Evolutionary conservation across 2,329 filamentous ascomycete species (phyloP).

Genomic region (Aspergillus sp.): DNA sequence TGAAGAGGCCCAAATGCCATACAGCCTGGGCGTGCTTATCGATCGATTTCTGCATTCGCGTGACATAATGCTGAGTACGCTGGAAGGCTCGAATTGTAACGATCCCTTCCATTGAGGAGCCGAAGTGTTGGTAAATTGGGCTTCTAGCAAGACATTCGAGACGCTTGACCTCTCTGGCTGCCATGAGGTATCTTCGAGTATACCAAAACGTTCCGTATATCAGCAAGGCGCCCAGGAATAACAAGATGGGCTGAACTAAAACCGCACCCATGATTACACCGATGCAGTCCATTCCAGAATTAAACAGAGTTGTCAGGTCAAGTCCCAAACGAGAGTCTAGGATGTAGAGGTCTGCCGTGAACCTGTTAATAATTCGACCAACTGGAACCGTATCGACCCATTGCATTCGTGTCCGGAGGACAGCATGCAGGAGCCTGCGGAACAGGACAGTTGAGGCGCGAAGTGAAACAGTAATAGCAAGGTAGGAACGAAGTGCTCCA

Average conservation of each 20-base stretch:
- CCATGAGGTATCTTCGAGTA: slow-evolving; percentile 62
- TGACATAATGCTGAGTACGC: slow-evolving; percentile 64
- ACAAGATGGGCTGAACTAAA: slow-evolving; percentile 65
- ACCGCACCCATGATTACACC: slow-evolving; percentile 65
- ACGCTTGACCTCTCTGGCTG: slow-evolving; percentile 60
- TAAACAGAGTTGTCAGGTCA: slow-evolving; percentile 61
- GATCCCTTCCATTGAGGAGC: slow-evolving; percentile 68
- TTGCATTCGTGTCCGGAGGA: slow-evolving; percentile 69
- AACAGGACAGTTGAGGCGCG: slow-evolving; percentile 69
- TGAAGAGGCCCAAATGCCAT: slow-evolving; percentile 70
- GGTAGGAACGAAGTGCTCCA: slow-evolving; percentile 45
- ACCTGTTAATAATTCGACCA: slow-evolving; percentile 73
- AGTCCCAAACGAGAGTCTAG: slow-evolving; percentile 67
- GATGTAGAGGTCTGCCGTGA: slow-evolving; percentile 72
- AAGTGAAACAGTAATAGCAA: slow-evolving; percentile 62
- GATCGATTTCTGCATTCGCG: slow-evolving; percentile 66
- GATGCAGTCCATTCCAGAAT: slow-evolving; percentile 59
- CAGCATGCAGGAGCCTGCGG: slow-evolving; percentile 62
- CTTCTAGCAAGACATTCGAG: slow-evolving; percentile 74
- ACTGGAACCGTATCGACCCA: slow-evolving; percentile 78
- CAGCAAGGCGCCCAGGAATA: slow-evolving; percentile 60
- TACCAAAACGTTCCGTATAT: slow-evolving; percentile 59
- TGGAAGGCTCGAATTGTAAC: slow-evolving; percentile 74
- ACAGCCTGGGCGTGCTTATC: slow-evolving; percentile 66
- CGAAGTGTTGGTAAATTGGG: slow-evolving; percentile 77